A percentile compares a stretch with the other conserved stretches of the same genome.
Conservation (phyloP, 2,329 filamentous ascomycete species). For the Botrytis sinoallii region DNA sequence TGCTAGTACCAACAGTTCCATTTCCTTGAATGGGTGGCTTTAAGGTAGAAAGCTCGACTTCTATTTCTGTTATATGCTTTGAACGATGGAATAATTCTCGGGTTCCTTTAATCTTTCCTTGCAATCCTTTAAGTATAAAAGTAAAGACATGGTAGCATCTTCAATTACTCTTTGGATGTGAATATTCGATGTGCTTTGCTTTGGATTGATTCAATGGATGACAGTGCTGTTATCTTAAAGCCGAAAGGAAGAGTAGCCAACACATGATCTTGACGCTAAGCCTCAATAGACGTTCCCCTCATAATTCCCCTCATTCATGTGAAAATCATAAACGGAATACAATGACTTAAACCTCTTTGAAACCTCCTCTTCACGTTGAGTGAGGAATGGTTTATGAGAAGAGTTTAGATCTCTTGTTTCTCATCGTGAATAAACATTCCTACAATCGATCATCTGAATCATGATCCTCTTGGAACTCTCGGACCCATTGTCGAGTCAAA, state of each 20-base stretch:
- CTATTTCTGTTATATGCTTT: not conserved
- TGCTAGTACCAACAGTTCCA: not conserved
- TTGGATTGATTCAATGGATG: not conserved
- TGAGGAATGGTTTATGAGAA: not conserved
- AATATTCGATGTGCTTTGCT: not conserved
- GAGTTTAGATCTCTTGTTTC: not conserved
- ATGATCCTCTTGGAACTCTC: not conserved
- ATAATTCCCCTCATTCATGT: not conserved
- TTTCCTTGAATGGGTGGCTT: not conserved
- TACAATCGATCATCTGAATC: not conserved
- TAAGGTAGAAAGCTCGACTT: not conserved
- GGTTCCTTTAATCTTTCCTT: not conserved
- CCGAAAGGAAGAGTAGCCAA: not conserved
- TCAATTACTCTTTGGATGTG: not conserved
- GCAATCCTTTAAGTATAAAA: not conserved
- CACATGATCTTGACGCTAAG: conserved; percentile 2
- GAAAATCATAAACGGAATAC: not conserved
- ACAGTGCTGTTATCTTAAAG: not conserved
- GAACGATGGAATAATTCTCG: not conserved
- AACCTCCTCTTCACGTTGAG: not conserved
- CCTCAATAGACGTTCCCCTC: not conserved
- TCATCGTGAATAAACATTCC: not conserved
- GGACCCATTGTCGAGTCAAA: not conserved
- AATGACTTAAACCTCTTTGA: not conserved
- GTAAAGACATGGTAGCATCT: not conserved